A percentile compares a stretch with the other conserved stretches of the same genome.
phyloP scores from a whole-genome alignment of 768 basidiomycete species.

The Erythrobasidium yunnanense region DNA sequence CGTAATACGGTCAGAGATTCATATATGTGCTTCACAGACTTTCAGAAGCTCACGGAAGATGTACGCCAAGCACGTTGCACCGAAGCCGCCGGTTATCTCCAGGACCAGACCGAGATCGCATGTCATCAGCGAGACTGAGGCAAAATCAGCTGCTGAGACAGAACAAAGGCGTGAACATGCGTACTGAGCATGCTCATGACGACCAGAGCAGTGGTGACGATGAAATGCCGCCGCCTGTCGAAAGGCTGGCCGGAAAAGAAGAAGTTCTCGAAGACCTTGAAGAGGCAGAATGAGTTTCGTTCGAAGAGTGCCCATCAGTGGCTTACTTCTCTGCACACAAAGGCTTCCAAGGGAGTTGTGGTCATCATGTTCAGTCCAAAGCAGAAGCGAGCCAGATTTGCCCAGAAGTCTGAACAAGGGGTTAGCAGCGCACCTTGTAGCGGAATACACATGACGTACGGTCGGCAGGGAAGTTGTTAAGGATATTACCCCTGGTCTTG shows the following conservation, averaged over 20 bases:
- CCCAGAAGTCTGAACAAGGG: conserved; percentile 55
- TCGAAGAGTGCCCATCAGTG: too few relatives aligned
- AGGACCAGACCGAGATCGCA: conserved; percentile 97
- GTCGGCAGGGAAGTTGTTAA: conserved; percentile 79
- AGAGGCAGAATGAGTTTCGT: too few relatives aligned
- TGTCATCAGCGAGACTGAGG: conserved; percentile 71
- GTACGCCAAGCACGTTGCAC: conserved; percentile 66
- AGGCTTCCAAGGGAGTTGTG: conserved; percentile 79
- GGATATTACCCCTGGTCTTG: conserved; percentile 71
- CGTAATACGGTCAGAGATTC: not conserved
- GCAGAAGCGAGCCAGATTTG: conserved; percentile 88
- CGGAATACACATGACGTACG: conserved; percentile 11
- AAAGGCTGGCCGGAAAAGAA: conserved; percentile 85
- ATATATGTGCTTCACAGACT: not conserved
- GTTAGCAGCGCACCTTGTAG: not conserved
- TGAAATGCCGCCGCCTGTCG: conserved; percentile 63
- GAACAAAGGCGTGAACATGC: not conserved
- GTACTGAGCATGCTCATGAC: conserved; percentile 70
- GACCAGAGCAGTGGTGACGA: conserved; percentile 78
- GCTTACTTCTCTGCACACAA: conserved; percentile 85
- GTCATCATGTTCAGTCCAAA: conserved; percentile 65
- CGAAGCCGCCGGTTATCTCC: conserved; percentile 81
- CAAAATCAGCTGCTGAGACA: not conserved
- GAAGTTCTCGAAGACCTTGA: conserved; percentile 82
- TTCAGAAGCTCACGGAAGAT: conserved; percentile 50